Evolutionary conservation across 768 basidiomycete genomes (phyloP).

Genomic region (Tulasnella sp.): DNA sequence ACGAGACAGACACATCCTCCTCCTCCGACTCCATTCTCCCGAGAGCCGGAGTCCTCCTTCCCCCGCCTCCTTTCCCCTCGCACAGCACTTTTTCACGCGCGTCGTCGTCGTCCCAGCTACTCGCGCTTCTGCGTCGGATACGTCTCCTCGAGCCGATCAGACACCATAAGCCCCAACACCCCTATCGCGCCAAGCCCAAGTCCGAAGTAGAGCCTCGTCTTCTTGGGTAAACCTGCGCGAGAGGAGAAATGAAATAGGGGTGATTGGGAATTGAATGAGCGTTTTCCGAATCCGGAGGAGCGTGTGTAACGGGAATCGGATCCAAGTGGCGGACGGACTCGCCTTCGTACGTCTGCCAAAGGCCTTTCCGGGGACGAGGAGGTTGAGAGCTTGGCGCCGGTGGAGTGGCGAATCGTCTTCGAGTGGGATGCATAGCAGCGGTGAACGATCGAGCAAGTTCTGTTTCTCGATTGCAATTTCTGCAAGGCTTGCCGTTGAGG

Average conservation of each 20-base stretch:
- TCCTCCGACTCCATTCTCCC: neutral
- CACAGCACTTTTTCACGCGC: neutral
- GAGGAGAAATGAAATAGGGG: neutral
- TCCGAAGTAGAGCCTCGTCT: constrained; percentile 8
- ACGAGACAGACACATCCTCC: no score
- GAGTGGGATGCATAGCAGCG: neutral
- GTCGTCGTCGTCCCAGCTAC: neutral
- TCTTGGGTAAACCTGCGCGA: neutral
- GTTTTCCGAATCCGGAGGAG: neutral
- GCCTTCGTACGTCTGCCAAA: constrained; percentile 4
- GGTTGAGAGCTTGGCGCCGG: neutral
- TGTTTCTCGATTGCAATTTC: neutral
- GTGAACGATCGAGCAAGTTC: no score
- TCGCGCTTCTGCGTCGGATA: neutral
- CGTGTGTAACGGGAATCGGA: neutral
- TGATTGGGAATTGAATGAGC: neutral
- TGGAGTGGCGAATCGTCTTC: neutral
- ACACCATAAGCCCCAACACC: neutral
- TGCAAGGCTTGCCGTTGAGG: neutral
- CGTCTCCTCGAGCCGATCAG: constrained; percentile 2
- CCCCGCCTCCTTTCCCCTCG: neutral
- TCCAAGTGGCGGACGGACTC: neutral
- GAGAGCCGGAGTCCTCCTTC: neutral
- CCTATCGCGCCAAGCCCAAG: constrained; percentile 3
- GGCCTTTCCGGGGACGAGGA: neutral